phyloP scores from a whole-genome alignment of 2,329 filamentous ascomycete species.

The Ophiostoma novo-ulmi region DNA sequence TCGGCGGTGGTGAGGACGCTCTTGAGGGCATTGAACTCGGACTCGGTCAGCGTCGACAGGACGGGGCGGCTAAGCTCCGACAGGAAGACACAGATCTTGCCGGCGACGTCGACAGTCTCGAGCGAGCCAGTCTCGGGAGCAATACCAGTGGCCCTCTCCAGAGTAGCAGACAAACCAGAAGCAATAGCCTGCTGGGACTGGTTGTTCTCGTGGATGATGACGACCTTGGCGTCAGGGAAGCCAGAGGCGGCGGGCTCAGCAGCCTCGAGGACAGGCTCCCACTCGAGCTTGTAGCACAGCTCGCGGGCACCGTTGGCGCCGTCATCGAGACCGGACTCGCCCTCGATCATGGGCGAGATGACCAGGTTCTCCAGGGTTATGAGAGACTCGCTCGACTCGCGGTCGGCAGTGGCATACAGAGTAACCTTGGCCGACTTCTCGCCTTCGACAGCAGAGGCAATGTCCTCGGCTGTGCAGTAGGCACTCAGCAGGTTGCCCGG shows the following conservation, averaged over 20 bases:
- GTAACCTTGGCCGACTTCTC: constrained; percentile 37
- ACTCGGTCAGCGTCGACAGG: constrained; percentile 28
- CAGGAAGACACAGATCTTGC: constrained; percentile 28
- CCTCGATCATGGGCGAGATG: constrained; percentile 10
- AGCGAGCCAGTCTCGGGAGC: neutral
- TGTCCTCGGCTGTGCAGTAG: constrained; percentile 38
- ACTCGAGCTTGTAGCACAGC: constrained; percentile 21
- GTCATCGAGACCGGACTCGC: constrained; percentile 30
- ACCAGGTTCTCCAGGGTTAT: constrained; percentile 28
- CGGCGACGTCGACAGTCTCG: constrained; percentile 29
- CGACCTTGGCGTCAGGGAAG: constrained; percentile 30
- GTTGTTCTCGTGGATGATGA: constrained; percentile 21
- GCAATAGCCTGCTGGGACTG: constrained; percentile 25
- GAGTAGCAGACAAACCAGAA: neutral
- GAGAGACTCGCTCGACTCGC: neutral
- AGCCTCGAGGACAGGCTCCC: constrained; percentile 27
- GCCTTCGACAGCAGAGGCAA: constrained; percentile 36
- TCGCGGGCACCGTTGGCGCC: neutral
- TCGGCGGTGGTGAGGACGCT: constrained; percentile 15
- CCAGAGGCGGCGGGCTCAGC: constrained; percentile 20
- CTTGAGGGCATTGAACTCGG: constrained; percentile 28
- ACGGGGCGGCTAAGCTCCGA: constrained; percentile 31
- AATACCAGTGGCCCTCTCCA: neutral
- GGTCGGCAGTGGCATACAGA: constrained; percentile 36
- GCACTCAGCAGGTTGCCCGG: constrained; percentile 39